Evolutionary conservation across 495 filamentous ascomycete species (phyloP).

Genomic region (Talaromyces adpressus): DNA sequence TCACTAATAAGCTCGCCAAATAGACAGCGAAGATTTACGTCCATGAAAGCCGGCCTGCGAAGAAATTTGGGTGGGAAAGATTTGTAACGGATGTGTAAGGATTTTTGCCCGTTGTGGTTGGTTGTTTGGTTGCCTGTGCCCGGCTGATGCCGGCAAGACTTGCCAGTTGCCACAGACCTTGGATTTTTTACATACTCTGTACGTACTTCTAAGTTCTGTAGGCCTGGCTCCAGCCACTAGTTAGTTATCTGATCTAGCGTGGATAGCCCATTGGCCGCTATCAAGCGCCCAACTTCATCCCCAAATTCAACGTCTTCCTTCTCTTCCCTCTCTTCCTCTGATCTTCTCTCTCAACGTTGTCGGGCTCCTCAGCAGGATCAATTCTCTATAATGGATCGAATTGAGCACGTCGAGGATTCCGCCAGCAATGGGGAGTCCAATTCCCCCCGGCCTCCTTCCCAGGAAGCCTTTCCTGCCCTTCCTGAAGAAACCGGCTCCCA

Average conservation of each 20-base stretch:
- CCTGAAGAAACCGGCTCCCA: background rate
- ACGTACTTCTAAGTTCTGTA: too few relatives aligned
- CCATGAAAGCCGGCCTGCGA: too few relatives aligned
- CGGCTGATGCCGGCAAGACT: background rate
- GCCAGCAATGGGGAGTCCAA: constrained; percentile 2
- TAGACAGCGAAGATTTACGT: too few relatives aligned
- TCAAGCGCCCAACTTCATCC: background rate
- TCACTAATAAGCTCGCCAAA: too few relatives aligned
- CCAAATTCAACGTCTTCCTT: background rate
- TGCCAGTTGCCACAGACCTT: background rate
- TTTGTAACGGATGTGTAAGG: too few relatives aligned
- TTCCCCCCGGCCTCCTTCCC: constrained; percentile 1
- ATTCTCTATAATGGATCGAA: constrained; percentile 32
- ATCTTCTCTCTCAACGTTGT: background rate
- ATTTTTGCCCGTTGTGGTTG: background rate
- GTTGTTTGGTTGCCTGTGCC: background rate
- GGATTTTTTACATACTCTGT: background rate
- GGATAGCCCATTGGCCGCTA: background rate
- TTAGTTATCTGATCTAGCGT: background rate
- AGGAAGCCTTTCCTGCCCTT: constrained; percentile 7
- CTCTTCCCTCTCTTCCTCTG: background rate
- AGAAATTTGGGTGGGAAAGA: too few relatives aligned
- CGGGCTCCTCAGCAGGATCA: background rate
- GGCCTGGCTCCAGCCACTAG: background rate
- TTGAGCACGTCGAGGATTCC: constrained; percentile 27